Evolutionary conservation across 257 asterid genomes (phyloP), one percentile per base, ranked within the genome.

Genomic region (Gardenia jasminoides): DNA sequence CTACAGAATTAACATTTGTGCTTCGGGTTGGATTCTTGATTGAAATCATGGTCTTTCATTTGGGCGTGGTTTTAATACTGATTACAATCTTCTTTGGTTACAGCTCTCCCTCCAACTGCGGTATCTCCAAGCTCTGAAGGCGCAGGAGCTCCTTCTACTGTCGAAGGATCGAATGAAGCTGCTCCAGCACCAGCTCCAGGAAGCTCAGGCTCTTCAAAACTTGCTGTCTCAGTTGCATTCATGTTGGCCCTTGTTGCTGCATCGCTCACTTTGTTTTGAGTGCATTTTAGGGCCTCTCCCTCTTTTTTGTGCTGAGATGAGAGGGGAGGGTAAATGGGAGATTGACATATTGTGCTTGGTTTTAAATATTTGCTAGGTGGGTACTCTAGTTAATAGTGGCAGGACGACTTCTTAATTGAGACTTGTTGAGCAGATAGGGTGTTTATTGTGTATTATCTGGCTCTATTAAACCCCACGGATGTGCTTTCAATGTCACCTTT

Each of bases 51-150:
- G 8, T 31, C 70, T 28, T 15, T 66, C 9, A 7, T 47, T 16
- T 33, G 10, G 19, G 16, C 71, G 1, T 33, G 19, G 8, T 19
- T 36, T 7, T 33, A 0, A 33, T 20, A 2, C 47, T 33, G 72
- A 15, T 67, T 17, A 5, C 26, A 33, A 39, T 67, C 30, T 67
- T 52, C 22, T 67, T 80, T 6, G 67, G 50, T 10, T 77, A 41
- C 86, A 93, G 96, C 93, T 75, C 78, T 70, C 26, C 76, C 98
- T 64, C 97, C 97, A 20, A 0, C n/a, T 24, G 88, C 87, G 24
- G 1, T 73, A 31, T 76, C 96, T 59, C 93, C 97, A 4, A 82
- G 83, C 81, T 24, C 83, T 0, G 62, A 78, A 7, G 82, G 87
- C 0, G 85, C 82, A 50, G 78, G 88, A 79, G 92, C 94, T 13